Conservation (phyloP, 2,329 filamentous ascomycete species). For the Phialocephala sp. region DNA sequence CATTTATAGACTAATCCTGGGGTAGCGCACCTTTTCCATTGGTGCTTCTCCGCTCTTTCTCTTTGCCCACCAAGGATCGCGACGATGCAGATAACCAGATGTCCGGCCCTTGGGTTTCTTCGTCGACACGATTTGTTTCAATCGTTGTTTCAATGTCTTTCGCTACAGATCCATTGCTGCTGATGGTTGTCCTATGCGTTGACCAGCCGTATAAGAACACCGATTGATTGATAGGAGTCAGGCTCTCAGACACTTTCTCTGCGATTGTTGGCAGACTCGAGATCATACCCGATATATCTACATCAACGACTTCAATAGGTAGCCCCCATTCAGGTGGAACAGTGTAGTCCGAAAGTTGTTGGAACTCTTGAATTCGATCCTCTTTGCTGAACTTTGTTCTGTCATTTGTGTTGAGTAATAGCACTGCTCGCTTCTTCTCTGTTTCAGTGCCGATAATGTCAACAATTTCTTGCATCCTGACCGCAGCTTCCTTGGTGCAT, state of each 20-base stretch:
- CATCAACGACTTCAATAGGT: conserved; percentile 60
- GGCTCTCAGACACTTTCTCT: conserved; percentile 50
- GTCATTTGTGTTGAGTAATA: conserved; percentile 54
- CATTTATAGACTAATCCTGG: too few relatives aligned
- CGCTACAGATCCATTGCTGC: conserved; percentile 67
- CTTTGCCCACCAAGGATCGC: conserved; percentile 70
- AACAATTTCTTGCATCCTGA: conserved; percentile 68
- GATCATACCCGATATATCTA: conserved; percentile 47
- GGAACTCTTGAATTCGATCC: conserved; percentile 44
- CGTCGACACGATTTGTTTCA: conserved; percentile 54
- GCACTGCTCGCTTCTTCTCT: conserved; percentile 59
- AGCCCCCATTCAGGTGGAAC: conserved; percentile 60
- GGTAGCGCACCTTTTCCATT: not conserved
- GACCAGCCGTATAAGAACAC: conserved; percentile 74
- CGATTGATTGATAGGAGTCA: conserved; percentile 67
- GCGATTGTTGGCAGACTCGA: conserved; percentile 52
- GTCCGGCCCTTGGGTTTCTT: conserved; percentile 60
- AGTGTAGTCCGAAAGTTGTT: conserved; percentile 56
- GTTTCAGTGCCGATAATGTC: conserved; percentile 63
- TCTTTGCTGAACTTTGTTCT: conserved; percentile 33
- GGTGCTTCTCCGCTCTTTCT: conserved; percentile 48
- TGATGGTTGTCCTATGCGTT: conserved; percentile 63
- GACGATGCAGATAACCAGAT: conserved; percentile 70
- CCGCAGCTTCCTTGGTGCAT: conserved; percentile 66
- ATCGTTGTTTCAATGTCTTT: conserved; percentile 65